phyloP scores from a whole-genome alignment of 352 stramenopile species.

The Globisporangium canariense region DNA sequence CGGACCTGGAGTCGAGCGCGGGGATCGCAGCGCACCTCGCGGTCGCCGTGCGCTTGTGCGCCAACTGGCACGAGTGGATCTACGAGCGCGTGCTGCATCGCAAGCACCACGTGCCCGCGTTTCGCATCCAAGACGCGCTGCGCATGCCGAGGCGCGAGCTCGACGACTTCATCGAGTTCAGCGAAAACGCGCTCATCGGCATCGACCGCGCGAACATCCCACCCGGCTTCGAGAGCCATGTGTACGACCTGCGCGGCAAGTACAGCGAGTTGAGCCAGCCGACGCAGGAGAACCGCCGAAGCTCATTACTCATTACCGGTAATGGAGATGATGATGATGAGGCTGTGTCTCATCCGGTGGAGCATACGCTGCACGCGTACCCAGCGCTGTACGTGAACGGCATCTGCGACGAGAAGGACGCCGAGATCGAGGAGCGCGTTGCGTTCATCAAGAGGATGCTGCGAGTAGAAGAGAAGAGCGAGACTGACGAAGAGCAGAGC shows the following conservation, averaged over 20 bases:
- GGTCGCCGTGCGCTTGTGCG: slow-evolving; percentile 65
- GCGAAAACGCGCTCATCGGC: slow-evolving; percentile 36
- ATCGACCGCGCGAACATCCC: slow-evolving; percentile 36
- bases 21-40: slow-evolving; percentile 64
- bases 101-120: slow-evolving; percentile 22
- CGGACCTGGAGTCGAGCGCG: slow-evolving; percentile 29
- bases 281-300: not conserved
- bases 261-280: slow-evolving; percentile 11
- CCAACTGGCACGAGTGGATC: slow-evolving; percentile 79
- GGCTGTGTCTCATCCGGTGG: slow-evolving; percentile 14
- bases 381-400: slow-evolving; percentile 50
- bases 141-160: slow-evolving; percentile 42
- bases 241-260: slow-evolving; percentile 32
- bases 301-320: not conserved
- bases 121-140: slow-evolving; percentile 12
- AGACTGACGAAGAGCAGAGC: not conserved
- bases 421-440: slow-evolving; percentile 53
- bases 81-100: slow-evolving; percentile 39
- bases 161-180: slow-evolving; percentile 49
- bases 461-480: not conserved
- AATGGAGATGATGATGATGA: not conserved
- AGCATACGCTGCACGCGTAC: slow-evolving; percentile 43
- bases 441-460: slow-evolving; percentile 25
- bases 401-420: slow-evolving; percentile 42
- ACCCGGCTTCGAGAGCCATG: slow-evolving; percentile 37